phyloP scores from a whole-genome alignment of 1,139 yeast species.

The Pichia sp. region DNA sequence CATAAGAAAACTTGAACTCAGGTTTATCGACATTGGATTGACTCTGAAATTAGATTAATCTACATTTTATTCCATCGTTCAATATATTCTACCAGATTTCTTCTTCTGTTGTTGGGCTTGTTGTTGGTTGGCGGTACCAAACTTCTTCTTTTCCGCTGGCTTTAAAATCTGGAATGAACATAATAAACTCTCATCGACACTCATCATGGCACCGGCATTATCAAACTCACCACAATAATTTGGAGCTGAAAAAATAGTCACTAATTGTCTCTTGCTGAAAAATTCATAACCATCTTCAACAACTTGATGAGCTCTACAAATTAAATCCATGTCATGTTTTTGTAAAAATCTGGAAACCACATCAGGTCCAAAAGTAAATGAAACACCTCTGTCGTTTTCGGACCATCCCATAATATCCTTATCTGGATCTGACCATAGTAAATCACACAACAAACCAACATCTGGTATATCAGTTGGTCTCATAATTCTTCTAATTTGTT shows the following conservation, averaged over 20 bases:
- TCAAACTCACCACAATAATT: conserved; percentile 89
- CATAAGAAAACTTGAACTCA: too few relatives aligned
- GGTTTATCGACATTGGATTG: too few relatives aligned
- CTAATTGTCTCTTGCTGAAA: conserved; percentile 67
- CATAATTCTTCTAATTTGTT: conserved; percentile 59
- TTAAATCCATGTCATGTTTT: conserved; percentile 65
- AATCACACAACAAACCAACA: conserved; percentile 69
- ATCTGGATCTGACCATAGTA: conserved; percentile 80
- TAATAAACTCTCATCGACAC: conserved; percentile 64
- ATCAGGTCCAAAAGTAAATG: conserved; percentile 68
- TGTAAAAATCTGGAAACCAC: conserved; percentile 67
- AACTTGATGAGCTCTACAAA: conserved; percentile 88
- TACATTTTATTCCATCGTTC: neutral
- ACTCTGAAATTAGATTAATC: too few relatives aligned
- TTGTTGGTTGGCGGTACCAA: conserved; percentile 18
- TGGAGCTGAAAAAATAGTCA: conserved; percentile 82
- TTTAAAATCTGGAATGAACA: conserved; percentile 76
- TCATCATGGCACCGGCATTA: conserved; percentile 88
- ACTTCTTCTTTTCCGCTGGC: conserved; percentile 30
- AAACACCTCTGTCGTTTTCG: conserved; percentile 80
- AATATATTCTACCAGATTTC: conserved; percentile 41
- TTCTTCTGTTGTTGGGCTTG: conserved; percentile 29
- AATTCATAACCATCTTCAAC: conserved; percentile 92
- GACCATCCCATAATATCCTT: conserved; percentile 57
- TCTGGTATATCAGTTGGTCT: conserved; percentile 89